phyloP scores from a whole-genome alignment of 495 filamentous ascomycete species.

The Aspergillus incahuasiensis region DNA sequence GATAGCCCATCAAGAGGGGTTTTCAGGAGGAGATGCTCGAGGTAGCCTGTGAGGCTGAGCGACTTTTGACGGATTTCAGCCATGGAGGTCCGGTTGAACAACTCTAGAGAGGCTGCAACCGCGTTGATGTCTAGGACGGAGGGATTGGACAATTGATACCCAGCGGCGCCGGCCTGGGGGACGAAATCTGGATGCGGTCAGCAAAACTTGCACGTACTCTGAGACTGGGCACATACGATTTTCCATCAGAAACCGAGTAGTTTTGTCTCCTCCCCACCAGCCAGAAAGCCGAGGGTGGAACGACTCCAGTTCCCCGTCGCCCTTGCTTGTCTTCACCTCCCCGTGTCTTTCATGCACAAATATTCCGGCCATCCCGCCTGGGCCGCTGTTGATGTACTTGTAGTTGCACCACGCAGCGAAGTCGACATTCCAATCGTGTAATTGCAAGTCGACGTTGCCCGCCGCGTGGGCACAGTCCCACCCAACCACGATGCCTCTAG shows the following conservation, averaged over 20 bases:
- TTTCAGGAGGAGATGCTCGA: constrained; percentile 62
- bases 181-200: constrained; percentile 50
- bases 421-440: constrained; percentile 94
- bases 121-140: constrained; percentile 58
- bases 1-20: constrained; percentile 33
- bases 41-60: constrained; percentile 68
- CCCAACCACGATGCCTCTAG: constrained; percentile 70
- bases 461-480: constrained; percentile 97
- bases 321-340: constrained; percentile 39
- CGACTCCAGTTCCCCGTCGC: constrained; percentile 23
- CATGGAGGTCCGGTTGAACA: constrained; percentile 75
- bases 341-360: constrained; percentile 83
- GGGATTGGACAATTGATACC: constrained; percentile 61
- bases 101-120: constrained; percentile 68
- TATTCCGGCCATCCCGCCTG: constrained; percentile 77
- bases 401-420: constrained; percentile 97
- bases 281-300: constrained; percentile 65
- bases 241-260: constrained; percentile 71
- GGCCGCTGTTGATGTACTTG: constrained; percentile 93
- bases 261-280: constrained; percentile 86
- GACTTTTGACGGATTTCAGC: constrained; percentile 67
- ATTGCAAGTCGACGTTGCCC: constrained; percentile 77
- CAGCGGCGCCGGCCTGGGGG: constrained; percentile 61
- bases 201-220: not conserved
- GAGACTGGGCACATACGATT: constrained; percentile 41